These are phyloP conservation scores for Paramecium octaurelia DNA, from an alignment of 73 alveolate species.

Conservation along the genomic window DNA sequence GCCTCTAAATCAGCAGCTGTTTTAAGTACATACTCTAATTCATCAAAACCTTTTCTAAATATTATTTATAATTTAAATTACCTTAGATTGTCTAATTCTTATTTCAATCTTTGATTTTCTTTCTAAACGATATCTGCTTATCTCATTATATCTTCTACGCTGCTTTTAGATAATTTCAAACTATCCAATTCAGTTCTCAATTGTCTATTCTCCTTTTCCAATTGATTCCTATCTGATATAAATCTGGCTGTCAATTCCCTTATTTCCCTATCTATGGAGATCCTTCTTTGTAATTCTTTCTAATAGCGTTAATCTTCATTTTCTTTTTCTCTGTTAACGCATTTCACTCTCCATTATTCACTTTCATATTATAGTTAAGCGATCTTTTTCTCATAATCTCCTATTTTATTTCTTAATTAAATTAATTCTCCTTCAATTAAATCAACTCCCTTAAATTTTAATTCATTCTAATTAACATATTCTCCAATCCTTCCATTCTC, in stretches of 20 bases:
- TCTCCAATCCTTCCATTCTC: background rate
- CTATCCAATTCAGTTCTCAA: background rate
- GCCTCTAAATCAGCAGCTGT: slow-evolving; percentile 1
- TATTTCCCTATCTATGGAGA: background rate
- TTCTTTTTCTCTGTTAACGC: background rate
- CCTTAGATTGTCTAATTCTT: background rate
- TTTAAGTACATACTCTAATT: slow-evolving; percentile 33
- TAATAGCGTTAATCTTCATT: slow-evolving; percentile 3
- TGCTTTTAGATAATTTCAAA: background rate
- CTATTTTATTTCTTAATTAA: background rate
- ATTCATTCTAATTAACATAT: background rate
- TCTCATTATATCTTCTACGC: background rate
- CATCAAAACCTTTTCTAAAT: slow-evolving; percentile 29
- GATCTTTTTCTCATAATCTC: slow-evolving; percentile 25
- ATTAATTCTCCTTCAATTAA: background rate
- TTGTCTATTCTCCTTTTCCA: background rate
- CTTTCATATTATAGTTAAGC: background rate
- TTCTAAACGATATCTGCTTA: background rate
- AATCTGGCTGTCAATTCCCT: slow-evolving; percentile 16
- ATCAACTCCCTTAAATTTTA: background rate
- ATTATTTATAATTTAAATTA: background rate
- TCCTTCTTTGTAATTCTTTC: background rate
- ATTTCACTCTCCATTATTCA: background rate
- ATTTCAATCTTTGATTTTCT: background rate
- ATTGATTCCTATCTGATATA: background rate